Conservation (phyloP, 2,329 filamentous ascomycete genomes). For the Penicillium sp. region DNA sequence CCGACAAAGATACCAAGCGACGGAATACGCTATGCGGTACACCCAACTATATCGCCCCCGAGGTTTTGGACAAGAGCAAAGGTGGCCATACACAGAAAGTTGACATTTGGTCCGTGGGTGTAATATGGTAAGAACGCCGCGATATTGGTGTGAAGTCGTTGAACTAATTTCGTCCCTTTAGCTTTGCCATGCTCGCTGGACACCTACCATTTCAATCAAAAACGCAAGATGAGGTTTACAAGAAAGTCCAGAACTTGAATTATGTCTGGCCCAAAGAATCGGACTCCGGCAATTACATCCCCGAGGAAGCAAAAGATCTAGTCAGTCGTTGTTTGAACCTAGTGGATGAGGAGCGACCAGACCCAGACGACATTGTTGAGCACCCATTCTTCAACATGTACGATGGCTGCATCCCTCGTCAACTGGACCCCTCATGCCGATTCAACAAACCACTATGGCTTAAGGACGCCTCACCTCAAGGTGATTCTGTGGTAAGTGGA, state of each 20-base stretch:
- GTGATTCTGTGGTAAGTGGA: conserved; percentile 46
- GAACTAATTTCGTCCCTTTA: conserved; percentile 39
- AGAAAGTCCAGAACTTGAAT: conserved; percentile 49
- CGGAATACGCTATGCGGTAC: conserved; percentile 95
- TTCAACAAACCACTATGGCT: conserved; percentile 46
- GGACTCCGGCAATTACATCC: conserved; percentile 47
- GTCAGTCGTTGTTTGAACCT: conserved; percentile 50
- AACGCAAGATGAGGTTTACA: conserved; percentile 54
- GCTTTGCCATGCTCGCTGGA: conserved; percentile 94
- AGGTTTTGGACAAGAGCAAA: conserved; percentile 90
- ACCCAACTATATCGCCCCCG: conserved; percentile 96
- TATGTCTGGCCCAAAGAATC: conserved; percentile 52
- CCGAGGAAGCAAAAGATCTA: conserved; percentile 50
- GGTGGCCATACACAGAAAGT: conserved; percentile 97
- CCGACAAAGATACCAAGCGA: conserved; percentile 81
- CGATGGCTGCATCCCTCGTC: conserved; percentile 47
- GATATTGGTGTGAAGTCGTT: neutral
- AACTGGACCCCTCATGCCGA: conserved; percentile 43
- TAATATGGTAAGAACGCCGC: conserved; percentile 72
- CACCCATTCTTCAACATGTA: conserved; percentile 54
- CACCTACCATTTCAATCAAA: conserved; percentile 92
- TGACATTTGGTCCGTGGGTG: conserved; percentile 96
- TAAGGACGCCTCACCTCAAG: conserved; percentile 45
- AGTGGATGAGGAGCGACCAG: conserved; percentile 49
- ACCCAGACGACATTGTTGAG: conserved; percentile 52